These are phyloP conservation scores for Trichoderma gamsii DNA, from an alignment of 495 filamentous ascomycete genomes.

Conservation along the genomic window DNA sequence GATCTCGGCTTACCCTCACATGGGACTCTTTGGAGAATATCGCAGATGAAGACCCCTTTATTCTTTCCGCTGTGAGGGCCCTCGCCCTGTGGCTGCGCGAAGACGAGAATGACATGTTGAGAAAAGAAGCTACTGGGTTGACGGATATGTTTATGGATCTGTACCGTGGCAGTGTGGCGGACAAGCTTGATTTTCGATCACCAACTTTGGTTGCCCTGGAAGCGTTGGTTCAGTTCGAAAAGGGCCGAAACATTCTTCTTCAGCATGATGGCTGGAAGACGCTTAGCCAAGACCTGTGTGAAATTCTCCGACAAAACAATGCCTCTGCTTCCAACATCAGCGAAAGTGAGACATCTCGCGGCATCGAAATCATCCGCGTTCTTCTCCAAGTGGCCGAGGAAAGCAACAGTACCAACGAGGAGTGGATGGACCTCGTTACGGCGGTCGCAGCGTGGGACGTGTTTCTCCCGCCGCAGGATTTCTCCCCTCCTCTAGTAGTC, in stretches of 20 bases:
- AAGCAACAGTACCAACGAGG: conserved; percentile 35
- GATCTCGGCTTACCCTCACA: conserved; percentile 36
- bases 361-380: conserved; percentile 47
- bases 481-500: conserved; percentile 19
- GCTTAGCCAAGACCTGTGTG: conserved; percentile 40
- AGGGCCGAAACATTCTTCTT: conserved; percentile 41
- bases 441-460: conserved; percentile 32
- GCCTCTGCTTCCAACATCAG: conserved; percentile 8
- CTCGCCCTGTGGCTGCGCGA: conserved; percentile 57
- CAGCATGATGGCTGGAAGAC: conserved; percentile 44
- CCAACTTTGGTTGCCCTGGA: conserved; percentile 51
- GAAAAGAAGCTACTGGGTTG: conserved; percentile 48
- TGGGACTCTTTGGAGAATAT: conserved; percentile 44
- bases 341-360: conserved; percentile 30
- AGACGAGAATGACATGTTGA: conserved; percentile 52
- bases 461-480: conserved; percentile 18
- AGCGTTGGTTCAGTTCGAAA: conserved; percentile 37
- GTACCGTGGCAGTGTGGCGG: conserved; percentile 33
- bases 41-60: conserved; percentile 40
- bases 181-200: conserved; percentile 41
- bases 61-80: conserved; percentile 45
- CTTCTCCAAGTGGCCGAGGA: conserved; percentile 41
- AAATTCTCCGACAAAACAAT: conserved; percentile 26
- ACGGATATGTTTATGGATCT: conserved; percentile 54
- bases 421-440: conserved; percentile 44